These are phyloP conservation scores for Chaetomium strumarium DNA, from an alignment of 2,329 filamentous ascomycete species.

Conservation along the genomic window DNA sequence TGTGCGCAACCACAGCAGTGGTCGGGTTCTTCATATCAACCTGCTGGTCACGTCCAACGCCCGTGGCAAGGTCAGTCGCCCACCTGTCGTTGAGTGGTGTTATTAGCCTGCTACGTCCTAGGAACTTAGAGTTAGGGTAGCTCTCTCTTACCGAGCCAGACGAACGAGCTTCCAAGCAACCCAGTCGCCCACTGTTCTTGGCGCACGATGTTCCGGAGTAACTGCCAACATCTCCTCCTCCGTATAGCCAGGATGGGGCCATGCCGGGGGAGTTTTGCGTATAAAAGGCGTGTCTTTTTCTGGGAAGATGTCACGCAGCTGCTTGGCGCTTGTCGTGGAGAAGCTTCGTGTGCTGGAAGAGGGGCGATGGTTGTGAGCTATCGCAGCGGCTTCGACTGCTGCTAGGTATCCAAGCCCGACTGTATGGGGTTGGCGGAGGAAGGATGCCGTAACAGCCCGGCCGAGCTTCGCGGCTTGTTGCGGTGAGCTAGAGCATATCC, in stretches of 20 bases:
- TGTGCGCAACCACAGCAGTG: conserved; percentile 45
- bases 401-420: conserved; percentile 21
- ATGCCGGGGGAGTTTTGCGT: conserved; percentile 57
- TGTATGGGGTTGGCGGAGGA: conserved; percentile 15
- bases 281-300: conserved; percentile 55
- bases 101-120: neutral
- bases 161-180: conserved; percentile 72
- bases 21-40: conserved; percentile 53
- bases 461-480: conserved; percentile 26
- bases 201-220: conserved; percentile 68
- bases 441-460: conserved; percentile 18
- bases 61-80: conserved; percentile 63
- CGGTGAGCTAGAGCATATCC: conserved; percentile 27
- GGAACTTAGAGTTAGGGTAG: neutral
- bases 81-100: neutral
- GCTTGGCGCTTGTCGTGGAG: conserved; percentile 42
- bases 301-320: conserved; percentile 58
- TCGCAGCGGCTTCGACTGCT: conserved; percentile 27
- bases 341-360: conserved; percentile 34
- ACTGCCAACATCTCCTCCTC: conserved; percentile 72
- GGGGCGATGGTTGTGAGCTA: conserved; percentile 18
- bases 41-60: conserved; percentile 65
- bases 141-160: conserved; percentile 32
- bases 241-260: conserved; percentile 69
- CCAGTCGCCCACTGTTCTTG: conserved; percentile 68